Evolutionary conservation across 352 stramenopile species (phyloP).

Genomic region (Phytophthora capsici): DNA sequence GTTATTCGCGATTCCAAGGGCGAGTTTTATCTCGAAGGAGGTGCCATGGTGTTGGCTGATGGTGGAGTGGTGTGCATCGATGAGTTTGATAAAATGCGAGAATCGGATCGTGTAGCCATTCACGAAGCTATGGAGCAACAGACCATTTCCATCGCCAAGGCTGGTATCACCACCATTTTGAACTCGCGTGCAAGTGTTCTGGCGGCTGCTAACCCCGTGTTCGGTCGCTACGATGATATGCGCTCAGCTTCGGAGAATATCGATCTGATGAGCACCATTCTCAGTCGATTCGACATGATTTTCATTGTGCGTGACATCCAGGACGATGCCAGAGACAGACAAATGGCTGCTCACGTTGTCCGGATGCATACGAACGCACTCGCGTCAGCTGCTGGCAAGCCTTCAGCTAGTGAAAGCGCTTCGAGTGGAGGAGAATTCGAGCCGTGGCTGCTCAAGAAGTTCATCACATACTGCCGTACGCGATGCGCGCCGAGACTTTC

Average conservation of each 20-base stretch:
- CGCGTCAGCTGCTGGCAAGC: constrained; percentile 30
- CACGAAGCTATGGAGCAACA: constrained; percentile 99
- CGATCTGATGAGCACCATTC: constrained; percentile 99
- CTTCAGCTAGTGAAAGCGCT: constrained; percentile 26
- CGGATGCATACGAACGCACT: constrained; percentile 95
- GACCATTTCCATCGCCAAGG: constrained; percentile 99
- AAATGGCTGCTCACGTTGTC: constrained; percentile 99
- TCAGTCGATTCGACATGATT: constrained; percentile 99
- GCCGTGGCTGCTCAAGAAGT: constrained; percentile 96
- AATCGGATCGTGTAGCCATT: constrained; percentile 96
- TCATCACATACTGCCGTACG: constrained; percentile 97
- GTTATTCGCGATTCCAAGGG: constrained; percentile 95
- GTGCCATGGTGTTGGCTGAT: constrained; percentile 98
- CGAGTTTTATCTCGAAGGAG: constrained; percentile 98
- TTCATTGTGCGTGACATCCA: constrained; percentile 99
- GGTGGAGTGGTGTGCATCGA: constrained; percentile 99
- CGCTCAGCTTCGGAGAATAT: constrained; percentile 99
- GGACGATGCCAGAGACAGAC: constrained; percentile 95
- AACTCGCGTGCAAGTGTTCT: constrained; percentile 94
- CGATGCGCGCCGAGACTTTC: constrained; percentile 95
- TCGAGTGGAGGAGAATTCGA: constrained; percentile 67
- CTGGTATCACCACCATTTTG: constrained; percentile 98
- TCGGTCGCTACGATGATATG: constrained; percentile 98
- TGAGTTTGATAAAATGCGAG: constrained; percentile 96
- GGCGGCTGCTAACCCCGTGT: constrained; percentile 98